phyloP scores from a whole-genome alignment of 495 filamentous ascomycete genomes.

The Lindgomyces ingoldianus region DNA sequence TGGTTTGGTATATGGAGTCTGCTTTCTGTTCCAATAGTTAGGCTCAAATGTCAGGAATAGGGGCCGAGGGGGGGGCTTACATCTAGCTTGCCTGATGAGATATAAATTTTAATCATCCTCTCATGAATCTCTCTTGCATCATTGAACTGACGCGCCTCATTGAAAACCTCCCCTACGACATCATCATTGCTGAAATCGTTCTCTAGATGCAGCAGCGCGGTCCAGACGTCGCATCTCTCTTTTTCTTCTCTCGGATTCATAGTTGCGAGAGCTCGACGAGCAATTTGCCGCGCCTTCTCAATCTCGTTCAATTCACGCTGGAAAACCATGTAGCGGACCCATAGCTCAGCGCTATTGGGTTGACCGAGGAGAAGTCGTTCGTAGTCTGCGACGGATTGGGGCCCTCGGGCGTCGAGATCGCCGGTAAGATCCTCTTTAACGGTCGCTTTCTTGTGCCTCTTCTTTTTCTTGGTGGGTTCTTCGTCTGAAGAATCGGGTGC shows the following conservation, averaged over 20 bases:
- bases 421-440: constrained; percentile 86
- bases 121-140: constrained; percentile 89
- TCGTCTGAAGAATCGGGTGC: constrained; percentile 54
- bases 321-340: constrained; percentile 96
- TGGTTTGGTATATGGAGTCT: constrained; percentile 79
- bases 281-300: constrained; percentile 79
- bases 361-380: constrained; percentile 90
- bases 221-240: constrained; percentile 94
- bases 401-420: constrained; percentile 84
- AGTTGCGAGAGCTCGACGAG: constrained; percentile 81
- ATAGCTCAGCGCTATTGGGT: constrained; percentile 83
- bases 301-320: constrained; percentile 89
- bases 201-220: constrained; percentile 90
- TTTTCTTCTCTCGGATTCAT: constrained; percentile 84
- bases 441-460: constrained; percentile 73
- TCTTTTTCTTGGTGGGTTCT: constrained; percentile 65
- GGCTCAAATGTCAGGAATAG: background rate
- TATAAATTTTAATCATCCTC: constrained; percentile 87
- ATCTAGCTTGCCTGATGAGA: constrained; percentile 78
- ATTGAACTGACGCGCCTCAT: constrained; percentile 90
- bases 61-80: constrained; percentile 50
- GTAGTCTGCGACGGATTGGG: constrained; percentile 85
- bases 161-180: constrained; percentile 82
- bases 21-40: constrained; percentile 63
- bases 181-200: constrained; percentile 86